Base-by-base conservation (phyloP, 2,329 filamentous ascomycete species). In the Coniochaeta ligniaria region DNA sequence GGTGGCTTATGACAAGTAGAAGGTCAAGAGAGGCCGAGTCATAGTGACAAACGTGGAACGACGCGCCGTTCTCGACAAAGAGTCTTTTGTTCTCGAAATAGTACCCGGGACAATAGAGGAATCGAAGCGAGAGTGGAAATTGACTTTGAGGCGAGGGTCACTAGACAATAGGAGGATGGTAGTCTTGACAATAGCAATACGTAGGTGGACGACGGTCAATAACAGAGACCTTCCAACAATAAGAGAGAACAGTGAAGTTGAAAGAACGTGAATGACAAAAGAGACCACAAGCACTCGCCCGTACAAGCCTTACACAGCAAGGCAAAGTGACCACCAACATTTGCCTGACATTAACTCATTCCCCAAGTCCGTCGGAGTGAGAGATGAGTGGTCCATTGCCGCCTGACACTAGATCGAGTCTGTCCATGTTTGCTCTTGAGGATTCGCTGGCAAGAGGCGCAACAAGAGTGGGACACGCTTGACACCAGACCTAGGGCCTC, bases 401-500 rank as follows among this genome's bases (percentile, higher is more conserved):
- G 50, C 20, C 52, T 24, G 24, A 6, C 38, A 22, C 20, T 22
- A 33, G 24, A 28, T 20, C 16, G 36, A 47, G 22, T 38, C 41
- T 45, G 22, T 35, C 26, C 52, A 56, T 52, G 59, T 43, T 26
- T 31, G 38, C n/a, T 22, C 11, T 24, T 3, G 36, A 31, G 59
- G 59, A 57, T 60, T 60, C 59, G 50, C 56, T 47, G n/a, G 20
- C 20, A 11, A 12, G 28, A 43, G 61, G 31, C 58, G 52, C 56
- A 60, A 47, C 63, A 59, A 61, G 63, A 64, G 60, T 67, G 63
- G 66, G 65, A 64, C 60, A 14, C 41, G 52, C 58, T 36, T 35
- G n/a, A 59, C 33, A 47, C 36, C 61, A 41, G 17, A 20, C 4
- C 38, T 20, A 41, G 9, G 38, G 38, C 20, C 43, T 17, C 38